phyloP scores from a whole-genome alignment of 2,329 filamentous ascomycete species.

The Trichoderma breve region DNA sequence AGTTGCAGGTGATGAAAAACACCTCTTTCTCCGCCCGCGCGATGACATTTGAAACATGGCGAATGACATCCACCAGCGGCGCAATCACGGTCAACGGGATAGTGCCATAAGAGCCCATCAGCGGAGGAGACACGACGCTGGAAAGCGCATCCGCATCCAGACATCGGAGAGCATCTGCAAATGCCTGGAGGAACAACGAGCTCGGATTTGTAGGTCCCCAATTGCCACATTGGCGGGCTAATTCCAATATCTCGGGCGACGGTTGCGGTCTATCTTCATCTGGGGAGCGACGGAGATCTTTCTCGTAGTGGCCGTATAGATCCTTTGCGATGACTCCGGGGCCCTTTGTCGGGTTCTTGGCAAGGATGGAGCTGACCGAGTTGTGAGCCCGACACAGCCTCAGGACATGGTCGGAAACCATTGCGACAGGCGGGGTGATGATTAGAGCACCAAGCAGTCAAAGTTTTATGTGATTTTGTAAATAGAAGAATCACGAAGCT shows the following conservation, averaged over 20 bases:
- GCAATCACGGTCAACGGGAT: conserved; percentile 66
- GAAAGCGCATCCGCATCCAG: conserved; percentile 50
- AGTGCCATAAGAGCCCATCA: conserved; percentile 56
- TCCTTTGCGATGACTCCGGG: conserved; percentile 55
- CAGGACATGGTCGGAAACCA: conserved; percentile 40
- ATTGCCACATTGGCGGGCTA: conserved; percentile 60
- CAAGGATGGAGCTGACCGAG: conserved; percentile 59
- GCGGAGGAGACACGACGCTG: conserved; percentile 51
- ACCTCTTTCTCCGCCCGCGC: conserved; percentile 70
- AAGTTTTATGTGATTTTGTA: background rate
- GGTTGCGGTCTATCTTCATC: conserved; percentile 27
- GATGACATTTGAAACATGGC: conserved; percentile 75
- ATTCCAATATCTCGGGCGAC: conserved; percentile 43
- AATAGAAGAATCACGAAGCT: background rate
- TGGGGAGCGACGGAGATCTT: conserved; percentile 22
- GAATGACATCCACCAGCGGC: conserved; percentile 59
- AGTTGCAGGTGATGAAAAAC: conserved; percentile 72
- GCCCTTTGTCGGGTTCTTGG: conserved; percentile 49
- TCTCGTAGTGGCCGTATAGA: conserved; percentile 45
- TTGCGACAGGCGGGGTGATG: conserved; percentile 10
- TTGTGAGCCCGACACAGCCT: conserved; percentile 50
- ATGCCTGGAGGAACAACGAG: conserved; percentile 66
- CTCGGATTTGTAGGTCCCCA: conserved; percentile 65
- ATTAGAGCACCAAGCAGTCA: background rate
- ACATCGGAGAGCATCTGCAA: conserved; percentile 61